A percentile compares a stretch with the other conserved stretches of the same genome.
Conservation (phyloP, 2,329 filamentous ascomycete species). For the Lasiodiplodia citricola region DNA sequence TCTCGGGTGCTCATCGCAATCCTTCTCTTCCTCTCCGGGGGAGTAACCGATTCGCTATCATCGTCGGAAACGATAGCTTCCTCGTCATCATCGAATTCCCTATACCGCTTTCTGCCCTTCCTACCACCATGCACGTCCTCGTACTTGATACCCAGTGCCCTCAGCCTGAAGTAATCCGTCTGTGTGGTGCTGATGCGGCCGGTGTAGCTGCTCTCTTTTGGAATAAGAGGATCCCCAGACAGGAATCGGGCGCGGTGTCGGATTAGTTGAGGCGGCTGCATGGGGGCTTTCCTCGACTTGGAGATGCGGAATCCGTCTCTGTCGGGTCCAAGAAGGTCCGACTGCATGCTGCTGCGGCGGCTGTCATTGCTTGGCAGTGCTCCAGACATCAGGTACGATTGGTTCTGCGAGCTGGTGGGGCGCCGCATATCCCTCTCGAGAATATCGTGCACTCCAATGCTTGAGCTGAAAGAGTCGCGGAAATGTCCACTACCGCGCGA, state of each 20-base stretch:
- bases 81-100: slow-evolving; percentile 24
- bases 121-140: slow-evolving; percentile 20
- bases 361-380: neutral
- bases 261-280: slow-evolving; percentile 7
- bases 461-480: slow-evolving; percentile 19
- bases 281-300: slow-evolving; percentile 11
- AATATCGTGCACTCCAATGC: slow-evolving; percentile 16
- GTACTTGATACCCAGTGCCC: slow-evolving; percentile 55
- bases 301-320: neutral
- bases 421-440: slow-evolving; percentile 6
- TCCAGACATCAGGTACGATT: slow-evolving; percentile 15
- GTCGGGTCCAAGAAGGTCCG: slow-evolving; percentile 5
- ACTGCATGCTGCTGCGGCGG: slow-evolving; percentile 1
- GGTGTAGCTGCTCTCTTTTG: slow-evolving; percentile 29
- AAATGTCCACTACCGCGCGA: neutral
- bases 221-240: slow-evolving; percentile 24
- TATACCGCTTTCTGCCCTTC: slow-evolving; percentile 38
- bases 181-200: slow-evolving; percentile 50
- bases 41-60: neutral
- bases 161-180: slow-evolving; percentile 58
- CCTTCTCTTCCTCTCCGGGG: slow-evolving; percentile 22
- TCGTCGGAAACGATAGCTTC: slow-evolving; percentile 23
- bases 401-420: slow-evolving; percentile 6
- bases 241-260: slow-evolving; percentile 20
- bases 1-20: neutral